These are phyloP conservation scores for Phenoliferia sp. DNA, from an alignment of 1,284 basidiomycete species.

Conservation along the genomic window DNA sequence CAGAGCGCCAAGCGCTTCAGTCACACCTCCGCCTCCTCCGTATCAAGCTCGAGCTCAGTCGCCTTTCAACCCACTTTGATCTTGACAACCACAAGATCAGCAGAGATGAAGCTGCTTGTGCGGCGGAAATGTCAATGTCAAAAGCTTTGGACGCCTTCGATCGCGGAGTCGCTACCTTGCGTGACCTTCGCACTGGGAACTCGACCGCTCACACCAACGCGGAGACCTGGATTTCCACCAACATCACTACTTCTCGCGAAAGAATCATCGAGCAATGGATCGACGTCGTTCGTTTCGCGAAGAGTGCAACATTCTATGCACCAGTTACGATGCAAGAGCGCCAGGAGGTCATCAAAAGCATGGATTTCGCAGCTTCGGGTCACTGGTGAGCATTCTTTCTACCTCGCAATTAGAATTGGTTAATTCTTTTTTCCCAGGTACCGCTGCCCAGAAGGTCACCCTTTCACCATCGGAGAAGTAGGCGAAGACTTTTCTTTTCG, in stretches of 20 bases:
- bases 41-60: constrained; percentile 46
- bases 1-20: constrained; percentile 45
- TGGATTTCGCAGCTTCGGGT: constrained; percentile 32
- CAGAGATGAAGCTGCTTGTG: not conserved
- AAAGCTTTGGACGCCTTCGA: constrained; percentile 1
- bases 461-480: constrained; percentile 48
- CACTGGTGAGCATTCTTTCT: not conserved
- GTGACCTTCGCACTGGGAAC: not conserved
- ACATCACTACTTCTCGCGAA: not conserved
- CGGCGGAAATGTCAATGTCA: constrained; percentile 18
- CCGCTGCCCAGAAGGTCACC: constrained; percentile 52
- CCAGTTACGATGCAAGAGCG: constrained; percentile 52
- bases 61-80: constrained; percentile 37
- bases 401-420: not conserved
- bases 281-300: constrained; percentile 39
- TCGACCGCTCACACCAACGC: constrained; percentile 24
- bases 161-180: not conserved
- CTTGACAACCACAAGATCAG: not conserved
- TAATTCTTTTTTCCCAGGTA: constrained; percentile 49
- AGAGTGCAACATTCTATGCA: constrained; percentile 45
- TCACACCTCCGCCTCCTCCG: constrained; percentile 45
- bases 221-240: constrained; percentile 30
- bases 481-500: not conserved
- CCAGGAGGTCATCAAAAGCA: constrained; percentile 48
- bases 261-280: constrained; percentile 42